Conservation (phyloP, 257 asterid species). For the Leonotis leonurus region DNA sequence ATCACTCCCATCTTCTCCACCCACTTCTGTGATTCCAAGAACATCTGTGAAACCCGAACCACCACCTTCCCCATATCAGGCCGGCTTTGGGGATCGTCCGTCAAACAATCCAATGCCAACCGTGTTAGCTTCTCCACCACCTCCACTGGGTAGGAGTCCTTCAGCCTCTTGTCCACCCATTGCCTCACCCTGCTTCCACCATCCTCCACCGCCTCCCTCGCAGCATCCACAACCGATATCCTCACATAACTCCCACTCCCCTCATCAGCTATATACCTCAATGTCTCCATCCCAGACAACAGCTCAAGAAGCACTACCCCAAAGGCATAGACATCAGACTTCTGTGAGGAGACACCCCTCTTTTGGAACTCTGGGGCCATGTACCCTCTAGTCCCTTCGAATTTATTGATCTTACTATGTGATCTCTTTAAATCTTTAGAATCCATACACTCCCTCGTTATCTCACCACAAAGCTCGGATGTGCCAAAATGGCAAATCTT, state of each 20-base stretch:
- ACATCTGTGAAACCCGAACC: constrained; percentile 56
- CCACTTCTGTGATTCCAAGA: constrained; percentile 79
- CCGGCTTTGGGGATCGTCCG: constrained; percentile 52
- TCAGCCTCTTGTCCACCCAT: constrained; percentile 57
- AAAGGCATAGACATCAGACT: constrained; percentile 72
- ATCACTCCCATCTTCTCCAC: constrained; percentile 38
- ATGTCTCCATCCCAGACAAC: constrained; percentile 76
- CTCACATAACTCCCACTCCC: constrained; percentile 51
- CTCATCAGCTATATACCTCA: constrained; percentile 53
- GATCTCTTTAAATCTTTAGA: constrained; percentile 24
- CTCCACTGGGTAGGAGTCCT: constrained; percentile 81
- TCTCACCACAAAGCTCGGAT: constrained; percentile 94
- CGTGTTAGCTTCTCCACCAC: constrained; percentile 64
- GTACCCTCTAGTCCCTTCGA: constrained; percentile 85
- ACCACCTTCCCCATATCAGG: constrained; percentile 83
- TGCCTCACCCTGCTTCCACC: constrained; percentile 41
- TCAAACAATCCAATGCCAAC: constrained; percentile 65
- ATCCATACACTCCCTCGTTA: constrained; percentile 11
- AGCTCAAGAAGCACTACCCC: constrained; percentile 87
- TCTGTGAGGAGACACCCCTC: constrained; percentile 60
- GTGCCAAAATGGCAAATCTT: constrained; percentile 87
- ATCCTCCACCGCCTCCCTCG: constrained; percentile 49
- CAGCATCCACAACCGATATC: constrained; percentile 69
- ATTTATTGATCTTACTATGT: constrained; percentile 38
- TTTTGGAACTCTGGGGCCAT: constrained; percentile 86